phyloP scores from a whole-genome alignment of 1,284 basidiomycete genomes.

The Pholiota adiposa region DNA sequence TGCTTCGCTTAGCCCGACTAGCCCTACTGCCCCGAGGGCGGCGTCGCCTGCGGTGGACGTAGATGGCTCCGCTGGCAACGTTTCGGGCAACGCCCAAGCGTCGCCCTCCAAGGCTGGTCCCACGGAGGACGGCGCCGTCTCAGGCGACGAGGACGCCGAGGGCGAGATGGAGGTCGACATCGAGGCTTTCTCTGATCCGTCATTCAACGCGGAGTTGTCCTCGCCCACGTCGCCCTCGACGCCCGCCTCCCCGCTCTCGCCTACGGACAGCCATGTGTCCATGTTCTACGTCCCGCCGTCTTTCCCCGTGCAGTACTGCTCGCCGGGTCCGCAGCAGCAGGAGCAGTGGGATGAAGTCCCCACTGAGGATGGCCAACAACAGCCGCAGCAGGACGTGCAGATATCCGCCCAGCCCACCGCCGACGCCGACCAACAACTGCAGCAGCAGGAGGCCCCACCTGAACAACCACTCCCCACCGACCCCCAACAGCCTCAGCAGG shows the following conservation, averaged over 20 bases:
- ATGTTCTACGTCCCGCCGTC: constrained; percentile 23
- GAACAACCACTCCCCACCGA: no score
- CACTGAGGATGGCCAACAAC: constrained; percentile 1
- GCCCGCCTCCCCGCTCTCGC: constrained; percentile 9
- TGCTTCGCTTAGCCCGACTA: background rate
- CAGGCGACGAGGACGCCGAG: constrained; percentile 29
- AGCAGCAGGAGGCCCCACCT: no score
- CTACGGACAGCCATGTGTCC: constrained; percentile 16
- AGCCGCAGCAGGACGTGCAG: background rate
- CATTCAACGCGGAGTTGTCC: constrained; percentile 37
- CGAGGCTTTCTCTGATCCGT: constrained; percentile 33
- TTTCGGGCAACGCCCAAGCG: no score
- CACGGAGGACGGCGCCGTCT: constrained; percentile 11
- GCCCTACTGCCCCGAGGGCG: constrained; percentile 3
- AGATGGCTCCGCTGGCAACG: no score
- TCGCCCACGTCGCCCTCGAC: constrained; percentile 19
- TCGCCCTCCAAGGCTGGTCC: background rate
- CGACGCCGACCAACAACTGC: background rate
- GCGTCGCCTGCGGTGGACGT: no score
- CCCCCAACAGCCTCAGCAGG: background rate
- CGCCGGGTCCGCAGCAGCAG: no score
- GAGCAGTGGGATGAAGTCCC: background rate
- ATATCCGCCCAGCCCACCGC: background rate
- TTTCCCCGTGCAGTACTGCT: background rate
- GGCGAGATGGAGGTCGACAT: constrained; percentile 29